Percentiles rank a stretch among this genome's conserved stretches.
These are phyloP conservation scores for Mrakia gelida DNA, from an alignment of 768 basidiomycete genomes.

Conservation along the genomic window DNA sequence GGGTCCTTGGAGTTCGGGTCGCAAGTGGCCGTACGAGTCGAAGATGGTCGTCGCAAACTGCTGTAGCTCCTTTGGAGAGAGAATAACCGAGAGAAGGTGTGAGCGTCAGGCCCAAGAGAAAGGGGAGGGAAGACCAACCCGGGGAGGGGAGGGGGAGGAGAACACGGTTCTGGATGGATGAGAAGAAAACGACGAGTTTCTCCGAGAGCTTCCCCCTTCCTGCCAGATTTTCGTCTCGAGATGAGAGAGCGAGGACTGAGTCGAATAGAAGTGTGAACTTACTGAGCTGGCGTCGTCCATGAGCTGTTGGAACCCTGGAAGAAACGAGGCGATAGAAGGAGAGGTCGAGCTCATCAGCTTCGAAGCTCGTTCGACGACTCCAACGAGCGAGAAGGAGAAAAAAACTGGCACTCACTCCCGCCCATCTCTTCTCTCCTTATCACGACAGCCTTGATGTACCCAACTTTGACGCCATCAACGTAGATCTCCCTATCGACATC, in stretches of 20 bases:
- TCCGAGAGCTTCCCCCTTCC: not conserved
- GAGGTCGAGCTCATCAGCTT: not conserved
- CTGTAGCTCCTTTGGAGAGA: not conserved
- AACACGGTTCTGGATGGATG: not conserved
- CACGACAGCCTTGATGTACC: not conserved
- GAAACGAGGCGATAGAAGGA: not conserved
- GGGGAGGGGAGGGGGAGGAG: not conserved
- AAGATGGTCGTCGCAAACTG: not conserved
- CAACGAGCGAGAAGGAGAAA: too few relatives aligned
- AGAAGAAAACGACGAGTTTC: not conserved
- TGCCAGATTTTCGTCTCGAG: too few relatives aligned
- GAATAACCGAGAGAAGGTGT: not conserved
- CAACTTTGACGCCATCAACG: conserved; percentile 1
- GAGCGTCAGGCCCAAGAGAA: not conserved
- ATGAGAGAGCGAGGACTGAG: not conserved
- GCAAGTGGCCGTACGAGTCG: not conserved
- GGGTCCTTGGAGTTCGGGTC: not conserved
- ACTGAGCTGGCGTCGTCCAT: conserved; percentile 5
- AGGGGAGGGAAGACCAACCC: too few relatives aligned
- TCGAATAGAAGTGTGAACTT: not conserved
- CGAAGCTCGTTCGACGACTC: not conserved
- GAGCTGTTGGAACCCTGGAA: conserved; percentile 6
- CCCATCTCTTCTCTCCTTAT: conserved; percentile 3
- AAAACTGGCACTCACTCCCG: not conserved
- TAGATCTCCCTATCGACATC: conserved; percentile 5